Conservation (phyloP, 2,329 filamentous ascomycete genomes). For the Didymella arachidicola region DNA sequence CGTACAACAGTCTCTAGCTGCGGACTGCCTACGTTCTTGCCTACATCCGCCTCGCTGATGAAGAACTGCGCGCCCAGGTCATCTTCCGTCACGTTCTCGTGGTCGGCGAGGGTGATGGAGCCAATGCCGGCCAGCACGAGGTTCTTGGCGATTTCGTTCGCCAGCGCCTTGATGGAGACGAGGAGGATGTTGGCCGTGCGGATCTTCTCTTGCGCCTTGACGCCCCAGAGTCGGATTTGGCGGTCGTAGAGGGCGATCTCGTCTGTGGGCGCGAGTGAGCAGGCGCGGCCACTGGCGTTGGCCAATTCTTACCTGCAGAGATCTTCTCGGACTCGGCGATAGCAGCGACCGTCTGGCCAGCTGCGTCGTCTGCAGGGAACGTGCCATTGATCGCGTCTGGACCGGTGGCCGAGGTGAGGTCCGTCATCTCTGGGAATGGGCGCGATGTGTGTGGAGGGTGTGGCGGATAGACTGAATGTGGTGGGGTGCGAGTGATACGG, state of each 20-base stretch:
- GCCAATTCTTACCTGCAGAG: slow-evolving; percentile 44
- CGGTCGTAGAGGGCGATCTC: slow-evolving; percentile 97
- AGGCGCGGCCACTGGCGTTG: not conserved
- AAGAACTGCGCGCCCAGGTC: slow-evolving; percentile 78
- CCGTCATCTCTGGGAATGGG: slow-evolving; percentile 29
- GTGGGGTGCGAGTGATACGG: not conserved
- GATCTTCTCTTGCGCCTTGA: slow-evolving; percentile 89
- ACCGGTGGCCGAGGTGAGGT: slow-evolving; percentile 18
- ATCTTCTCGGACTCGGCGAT: slow-evolving; percentile 53
- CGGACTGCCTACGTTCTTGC: slow-evolving; percentile 67
- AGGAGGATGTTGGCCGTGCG: slow-evolving; percentile 89
- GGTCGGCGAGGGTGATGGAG: slow-evolving; percentile 87
- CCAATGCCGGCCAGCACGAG: slow-evolving; percentile 92
- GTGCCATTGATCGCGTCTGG: slow-evolving; percentile 36
- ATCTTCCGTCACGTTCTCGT: slow-evolving; percentile 74
- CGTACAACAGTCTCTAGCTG: not conserved
- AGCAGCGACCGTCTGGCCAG: slow-evolving; percentile 48
- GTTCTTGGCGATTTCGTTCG: slow-evolving; percentile 96
- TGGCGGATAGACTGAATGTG: not conserved
- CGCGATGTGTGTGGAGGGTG: not conserved
- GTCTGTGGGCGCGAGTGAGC: slow-evolving; percentile 61
- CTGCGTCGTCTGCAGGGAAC: slow-evolving; percentile 44
- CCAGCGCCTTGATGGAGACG: slow-evolving; percentile 85
- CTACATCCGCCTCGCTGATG: slow-evolving; percentile 74
- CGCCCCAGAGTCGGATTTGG: slow-evolving; percentile 96